phyloP scores from a whole-genome alignment of 495 filamentous ascomycete species.

The Lepraria neglecta region DNA sequence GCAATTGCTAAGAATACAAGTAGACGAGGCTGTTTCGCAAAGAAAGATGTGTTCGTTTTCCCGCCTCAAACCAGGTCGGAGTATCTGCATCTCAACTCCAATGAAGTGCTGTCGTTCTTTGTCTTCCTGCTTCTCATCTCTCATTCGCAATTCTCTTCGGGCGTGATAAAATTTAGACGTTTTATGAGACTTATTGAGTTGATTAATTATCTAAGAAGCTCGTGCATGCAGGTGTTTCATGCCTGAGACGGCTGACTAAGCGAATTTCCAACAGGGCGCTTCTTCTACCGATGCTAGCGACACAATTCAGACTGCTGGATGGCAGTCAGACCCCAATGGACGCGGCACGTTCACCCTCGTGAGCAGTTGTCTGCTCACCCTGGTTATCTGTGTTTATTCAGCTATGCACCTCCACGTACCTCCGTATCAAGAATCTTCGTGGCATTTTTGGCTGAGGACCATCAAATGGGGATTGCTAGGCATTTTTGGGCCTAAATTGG shows the following conservation, averaged over 20 bases:
- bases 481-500: conserved; percentile 5
- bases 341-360: conserved; percentile 3
- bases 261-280: too few species aligned
- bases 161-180: too few species aligned
- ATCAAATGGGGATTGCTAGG: background rate
- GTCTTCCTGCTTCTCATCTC: background rate
- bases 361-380: conserved; percentile 32
- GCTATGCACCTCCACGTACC: conserved; percentile 39
- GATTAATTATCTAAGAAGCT: too few species aligned
- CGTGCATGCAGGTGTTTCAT: too few species aligned
- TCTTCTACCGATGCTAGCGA: background rate
- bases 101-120: background rate
- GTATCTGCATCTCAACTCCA: background rate
- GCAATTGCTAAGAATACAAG: background rate
- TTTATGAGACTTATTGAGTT: too few species aligned
- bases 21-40: background rate
- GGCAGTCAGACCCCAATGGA: conserved; percentile 5
- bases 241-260: too few species aligned
- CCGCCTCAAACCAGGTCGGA: background rate
- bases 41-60: background rate
- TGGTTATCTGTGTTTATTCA: conserved; percentile 38
- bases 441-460: background rate
- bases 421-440: background rate
- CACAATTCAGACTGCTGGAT: background rate
- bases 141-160: background rate